Percentiles rank a stretch among this genome's conserved stretches.
Conservation (phyloP, 2,329 filamentous ascomycete species). For the Fusarium palustre region DNA sequence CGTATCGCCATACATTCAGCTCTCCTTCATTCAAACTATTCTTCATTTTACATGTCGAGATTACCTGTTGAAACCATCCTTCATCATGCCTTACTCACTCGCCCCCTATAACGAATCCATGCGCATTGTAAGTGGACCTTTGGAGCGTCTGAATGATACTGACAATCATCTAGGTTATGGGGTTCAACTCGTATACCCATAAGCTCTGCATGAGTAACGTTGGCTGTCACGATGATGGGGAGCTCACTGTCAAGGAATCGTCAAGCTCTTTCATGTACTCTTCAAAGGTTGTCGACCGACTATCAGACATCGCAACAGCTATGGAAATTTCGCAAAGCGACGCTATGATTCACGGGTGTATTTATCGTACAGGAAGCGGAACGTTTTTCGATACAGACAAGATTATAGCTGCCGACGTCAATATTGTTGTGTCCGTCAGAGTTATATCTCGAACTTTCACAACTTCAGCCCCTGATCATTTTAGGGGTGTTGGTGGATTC, state of each 20-base stretch:
- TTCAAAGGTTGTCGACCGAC: neutral
- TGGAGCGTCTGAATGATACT: fast-evolving
- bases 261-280: neutral
- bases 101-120: slow-evolving; percentile 22
- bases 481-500: neutral
- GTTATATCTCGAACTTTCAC: slow-evolving; percentile 13
- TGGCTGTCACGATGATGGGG: neutral
- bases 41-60: too few relatives aligned
- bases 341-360: slow-evolving; percentile 13
- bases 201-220: neutral
- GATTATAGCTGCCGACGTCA: slow-evolving; percentile 22
- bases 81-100: neutral
- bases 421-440: slow-evolving; percentile 9
- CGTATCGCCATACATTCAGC: neutral
- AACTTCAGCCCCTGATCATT: neutral
- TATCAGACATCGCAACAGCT: neutral
- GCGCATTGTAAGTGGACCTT: slow-evolving; percentile 7
- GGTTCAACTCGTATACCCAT: slow-evolving; percentile 19
- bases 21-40: neutral
- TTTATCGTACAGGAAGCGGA: neutral
- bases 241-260: neutral
- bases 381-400: slow-evolving; percentile 8
- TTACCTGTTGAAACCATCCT: fast-evolving
- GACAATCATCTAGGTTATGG: neutral
- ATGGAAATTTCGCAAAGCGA: slow-evolving; percentile 10